Evolutionary conservation across 192 early-diverging fungal species (phyloP).

Genomic region (Linnemannia zychae): DNA sequence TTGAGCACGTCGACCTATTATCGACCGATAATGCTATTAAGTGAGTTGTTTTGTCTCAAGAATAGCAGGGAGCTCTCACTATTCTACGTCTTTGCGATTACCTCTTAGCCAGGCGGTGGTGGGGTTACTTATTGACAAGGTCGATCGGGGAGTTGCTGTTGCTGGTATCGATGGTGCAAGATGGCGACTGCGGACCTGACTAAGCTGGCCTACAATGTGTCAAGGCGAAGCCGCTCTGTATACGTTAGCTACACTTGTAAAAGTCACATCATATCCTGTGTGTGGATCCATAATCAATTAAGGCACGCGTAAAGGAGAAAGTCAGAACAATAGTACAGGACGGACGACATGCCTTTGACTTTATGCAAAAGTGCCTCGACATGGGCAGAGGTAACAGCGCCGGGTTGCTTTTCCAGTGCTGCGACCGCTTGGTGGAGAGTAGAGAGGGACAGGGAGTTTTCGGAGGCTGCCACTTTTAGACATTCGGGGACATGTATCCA

Average conservation of each 20-base stretch:
- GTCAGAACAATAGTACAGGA: background rate
- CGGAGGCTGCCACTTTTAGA: conserved; percentile 33
- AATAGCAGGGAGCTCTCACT: background rate
- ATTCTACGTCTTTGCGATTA: background rate
- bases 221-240: background rate
- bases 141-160: background rate
- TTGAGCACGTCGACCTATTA: background rate
- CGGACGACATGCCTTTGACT: conserved; percentile 32
- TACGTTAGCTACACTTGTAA: background rate
- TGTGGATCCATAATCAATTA: background rate
- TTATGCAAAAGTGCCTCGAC: conserved; percentile 33
- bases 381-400: conserved; percentile 31
- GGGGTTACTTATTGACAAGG: background rate
- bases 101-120: conserved; percentile 31
- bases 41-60: background rate
- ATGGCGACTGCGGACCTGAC: conserved; percentile 20
- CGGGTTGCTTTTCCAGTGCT: conserved; percentile 29
- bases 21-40: background rate
- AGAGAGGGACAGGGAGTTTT: conserved; percentile 30
- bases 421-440: conserved; percentile 47
- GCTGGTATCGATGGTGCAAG: background rate
- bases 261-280: background rate
- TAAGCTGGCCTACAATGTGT: conserved; percentile 20
- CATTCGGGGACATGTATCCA: conserved; percentile 41
- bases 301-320: background rate